phyloP scores from a whole-genome alignment of 2,329 filamentous ascomycete genomes.

The Aureobasidium sp. region DNA sequence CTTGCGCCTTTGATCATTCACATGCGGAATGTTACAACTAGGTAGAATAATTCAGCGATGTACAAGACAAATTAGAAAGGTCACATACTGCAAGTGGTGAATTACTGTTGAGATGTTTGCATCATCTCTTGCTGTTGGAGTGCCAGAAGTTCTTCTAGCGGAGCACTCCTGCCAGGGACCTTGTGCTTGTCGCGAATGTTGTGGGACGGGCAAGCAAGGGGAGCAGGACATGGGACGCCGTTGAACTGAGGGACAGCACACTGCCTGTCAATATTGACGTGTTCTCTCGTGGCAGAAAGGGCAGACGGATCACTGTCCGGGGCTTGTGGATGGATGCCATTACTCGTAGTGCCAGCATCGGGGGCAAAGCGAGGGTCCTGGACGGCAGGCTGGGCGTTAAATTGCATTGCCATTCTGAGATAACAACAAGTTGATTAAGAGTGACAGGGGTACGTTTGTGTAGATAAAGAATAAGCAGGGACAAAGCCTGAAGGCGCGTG shows the following conservation, averaged over 20 bases:
- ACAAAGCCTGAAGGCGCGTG: neutral
- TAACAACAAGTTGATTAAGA: neutral
- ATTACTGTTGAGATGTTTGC: neutral
- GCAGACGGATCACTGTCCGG: neutral
- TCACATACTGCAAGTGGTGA: neutral
- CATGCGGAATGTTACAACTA: neutral
- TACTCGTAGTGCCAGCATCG: neutral
- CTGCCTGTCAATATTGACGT: slow-evolving; percentile 3
- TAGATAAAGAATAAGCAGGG: neutral
- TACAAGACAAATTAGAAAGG: neutral
- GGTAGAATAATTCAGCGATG: neutral
- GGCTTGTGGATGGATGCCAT: neutral
- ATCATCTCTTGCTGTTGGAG: neutral
- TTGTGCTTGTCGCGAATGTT: neutral
- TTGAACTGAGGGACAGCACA: slow-evolving; percentile 5
- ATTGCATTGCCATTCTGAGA: neutral
- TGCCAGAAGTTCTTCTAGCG: neutral
- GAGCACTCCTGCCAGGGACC: slow-evolving; percentile 5
- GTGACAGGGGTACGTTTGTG: neutral
- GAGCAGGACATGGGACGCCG: neutral
- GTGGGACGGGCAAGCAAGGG: neutral
- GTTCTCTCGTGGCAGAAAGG: neutral
- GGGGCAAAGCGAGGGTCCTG: slow-evolving; percentile 2
- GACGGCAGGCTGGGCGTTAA: neutral
- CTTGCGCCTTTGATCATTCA: neutral